Conservation (phyloP, 768 basidiomycete species). For the Pisolithus tinctorius region DNA sequence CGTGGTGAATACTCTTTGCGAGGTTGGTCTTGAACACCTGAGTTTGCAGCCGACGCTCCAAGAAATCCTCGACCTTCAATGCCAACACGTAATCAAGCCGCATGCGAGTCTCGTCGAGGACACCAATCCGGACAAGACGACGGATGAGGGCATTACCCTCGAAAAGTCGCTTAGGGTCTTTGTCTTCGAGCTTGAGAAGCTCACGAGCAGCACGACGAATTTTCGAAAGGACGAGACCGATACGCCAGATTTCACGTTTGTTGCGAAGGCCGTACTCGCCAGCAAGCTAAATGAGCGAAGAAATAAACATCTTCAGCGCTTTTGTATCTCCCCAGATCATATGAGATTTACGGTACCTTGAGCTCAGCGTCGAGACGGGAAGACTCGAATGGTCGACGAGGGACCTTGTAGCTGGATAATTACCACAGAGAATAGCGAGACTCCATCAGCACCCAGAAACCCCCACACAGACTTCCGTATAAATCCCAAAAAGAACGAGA, state of each 20-base stretch:
- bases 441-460: slow-evolving; percentile 53
- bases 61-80: slow-evolving; percentile 98
- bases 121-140: slow-evolving; percentile 98
- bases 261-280: slow-evolving; percentile 99
- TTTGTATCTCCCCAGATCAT: background rate
- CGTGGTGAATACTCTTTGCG: slow-evolving; percentile 98
- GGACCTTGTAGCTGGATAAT: slow-evolving; percentile 88
- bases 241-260: slow-evolving; percentile 99
- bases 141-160: slow-evolving; percentile 96
- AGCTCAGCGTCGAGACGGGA: slow-evolving; percentile 99
- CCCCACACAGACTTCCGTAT: slow-evolving; percentile 58
- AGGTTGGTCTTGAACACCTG: slow-evolving; percentile 99
- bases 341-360: slow-evolving; percentile 55
- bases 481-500: slow-evolving; percentile 13
- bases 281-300: slow-evolving; percentile 61
- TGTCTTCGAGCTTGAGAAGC: slow-evolving; percentile 98
- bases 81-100: slow-evolving; percentile 99
- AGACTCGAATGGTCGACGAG: slow-evolving; percentile 92
- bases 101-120: slow-evolving; percentile 98
- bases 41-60: slow-evolving; percentile 97
- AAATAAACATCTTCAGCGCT: background rate
- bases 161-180: slow-evolving; percentile 99
- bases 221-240: slow-evolving; percentile 96
- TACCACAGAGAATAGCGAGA: slow-evolving; percentile 60
- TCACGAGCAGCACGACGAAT: slow-evolving; percentile 99